phyloP scores from a whole-genome alignment of 2,329 filamentous ascomycete species.

The Curvularia verruculosa region DNA sequence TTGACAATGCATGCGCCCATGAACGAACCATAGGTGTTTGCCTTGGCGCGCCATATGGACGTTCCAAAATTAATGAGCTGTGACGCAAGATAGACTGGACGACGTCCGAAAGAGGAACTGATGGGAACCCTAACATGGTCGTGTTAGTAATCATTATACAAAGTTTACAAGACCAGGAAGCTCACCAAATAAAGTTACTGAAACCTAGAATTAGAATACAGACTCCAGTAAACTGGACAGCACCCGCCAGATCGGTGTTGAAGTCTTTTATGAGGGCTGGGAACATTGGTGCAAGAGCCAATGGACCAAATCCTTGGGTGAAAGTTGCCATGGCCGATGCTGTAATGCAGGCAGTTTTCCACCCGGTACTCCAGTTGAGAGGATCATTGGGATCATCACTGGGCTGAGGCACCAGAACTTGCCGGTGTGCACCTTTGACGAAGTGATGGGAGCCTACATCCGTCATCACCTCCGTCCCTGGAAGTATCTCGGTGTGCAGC shows the following conservation, averaged over 20 bases:
- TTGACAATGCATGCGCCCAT: constrained; percentile 69
- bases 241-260: constrained; percentile 58
- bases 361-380: constrained; percentile 58
- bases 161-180: not conserved
- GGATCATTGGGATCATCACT: constrained; percentile 59
- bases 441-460: constrained; percentile 69
- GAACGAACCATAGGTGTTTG: constrained; percentile 64
- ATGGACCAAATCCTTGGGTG: constrained; percentile 61
- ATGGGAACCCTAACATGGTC: constrained; percentile 57
- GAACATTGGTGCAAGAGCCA: constrained; percentile 66
- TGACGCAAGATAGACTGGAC: constrained; percentile 60
- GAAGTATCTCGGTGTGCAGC: constrained; percentile 61
- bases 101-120: constrained; percentile 61
- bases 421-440: constrained; percentile 58
- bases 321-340: constrained; percentile 57
- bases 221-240: constrained; percentile 63
- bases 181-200: constrained; percentile 65
- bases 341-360: constrained; percentile 58
- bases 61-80: constrained; percentile 60
- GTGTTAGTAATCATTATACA: not conserved
- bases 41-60: constrained; percentile 64
- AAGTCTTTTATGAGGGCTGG: constrained; percentile 63
- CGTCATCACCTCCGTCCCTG: constrained; percentile 65
- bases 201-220: constrained; percentile 64
- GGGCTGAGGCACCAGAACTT: constrained; percentile 62